These are phyloP conservation scores for Alternaria alternata DNA, from an alignment of 2,329 filamentous ascomycete species.

Conservation along the genomic window DNA sequence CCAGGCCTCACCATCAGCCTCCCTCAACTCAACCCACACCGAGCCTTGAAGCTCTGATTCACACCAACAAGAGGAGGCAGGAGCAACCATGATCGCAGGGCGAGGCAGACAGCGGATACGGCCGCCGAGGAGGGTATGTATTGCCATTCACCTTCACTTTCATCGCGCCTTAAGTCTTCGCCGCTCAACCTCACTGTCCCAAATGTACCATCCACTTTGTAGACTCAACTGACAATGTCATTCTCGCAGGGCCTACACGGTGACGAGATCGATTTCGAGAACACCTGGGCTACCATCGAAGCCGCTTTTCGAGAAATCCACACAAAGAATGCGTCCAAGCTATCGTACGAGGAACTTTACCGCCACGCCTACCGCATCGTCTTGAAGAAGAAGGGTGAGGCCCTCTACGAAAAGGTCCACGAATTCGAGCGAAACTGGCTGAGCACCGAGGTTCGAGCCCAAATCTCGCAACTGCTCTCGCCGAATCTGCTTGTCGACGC, in stretches of 20 bases:
- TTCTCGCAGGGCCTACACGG: constrained; percentile 63
- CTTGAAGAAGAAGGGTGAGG: constrained; percentile 81
- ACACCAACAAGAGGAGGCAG: neutral
- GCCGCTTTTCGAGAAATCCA: constrained; percentile 87
- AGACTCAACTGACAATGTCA: constrained; percentile 21
- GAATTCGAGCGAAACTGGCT: constrained; percentile 86
- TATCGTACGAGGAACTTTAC: constrained; percentile 96
- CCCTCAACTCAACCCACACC: constrained; percentile 8
- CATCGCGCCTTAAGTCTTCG: neutral
- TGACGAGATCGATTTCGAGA: constrained; percentile 81
- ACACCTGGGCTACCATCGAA: constrained; percentile 79
- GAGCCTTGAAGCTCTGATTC: neutral
- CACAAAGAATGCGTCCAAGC: constrained; percentile 83
- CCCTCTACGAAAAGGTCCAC: constrained; percentile 82
- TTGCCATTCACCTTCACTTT: constrained; percentile 10
- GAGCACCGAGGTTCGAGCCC: constrained; percentile 72
- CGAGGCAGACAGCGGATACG: constrained; percentile 70
- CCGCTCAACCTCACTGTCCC: neutral
- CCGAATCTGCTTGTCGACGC: constrained; percentile 69
- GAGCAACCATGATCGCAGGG: constrained; percentile 58
- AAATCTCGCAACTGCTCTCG: constrained; percentile 75
- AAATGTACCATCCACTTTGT: neutral
- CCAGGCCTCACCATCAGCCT: constrained; percentile 1
- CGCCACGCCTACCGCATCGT: constrained; percentile 94
- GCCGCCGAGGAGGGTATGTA: constrained; percentile 72